Evolutionary conservation across 2,329 filamentous ascomycete species (phyloP), one percentile per base, ranked within the genome.

Genomic region (Penicillium sp.): DNA sequence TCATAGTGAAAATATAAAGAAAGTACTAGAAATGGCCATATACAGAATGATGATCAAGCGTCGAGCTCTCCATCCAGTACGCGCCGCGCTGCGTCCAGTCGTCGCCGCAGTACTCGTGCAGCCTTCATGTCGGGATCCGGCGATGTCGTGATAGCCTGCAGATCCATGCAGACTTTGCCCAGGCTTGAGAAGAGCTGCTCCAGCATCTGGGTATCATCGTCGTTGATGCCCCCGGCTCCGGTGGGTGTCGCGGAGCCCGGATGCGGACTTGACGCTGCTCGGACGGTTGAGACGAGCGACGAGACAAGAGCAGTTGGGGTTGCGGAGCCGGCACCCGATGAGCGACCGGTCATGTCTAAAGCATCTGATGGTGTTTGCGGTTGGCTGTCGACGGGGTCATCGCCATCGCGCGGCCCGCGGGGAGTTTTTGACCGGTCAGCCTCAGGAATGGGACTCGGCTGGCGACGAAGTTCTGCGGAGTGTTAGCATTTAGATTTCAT

Each of bases 31-130:
- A 34, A 16, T 13, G 16, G 23, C 23, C 26, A 40, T 43, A 24
- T 48, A 46, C 41, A 46, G 20, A 31, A 37, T 20, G n/a, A 22
- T 37, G 13, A 50, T 60, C 42, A 66, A 55, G 57, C 52, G 54
- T 74, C 75, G 52, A 83, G 77, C 49, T 82, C 71, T 4, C 87
- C 87, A 55, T 91, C 87, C 24, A 95, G 73, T 3, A 87, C 78
- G 42, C 80, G 77, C 49, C 83, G 81, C 4, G 89, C 89, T 42
- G 82, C 80, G 55, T 94, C 87, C 41, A 95, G 76, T 55, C 86
- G 77, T 52, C 85, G 74, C 49, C 88, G 76, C 66, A 86, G 82
- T 49, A 84, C 74, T 44, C 56, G 87, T 79, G 50, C 79, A 69
- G 57, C 76, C 75, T 47, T 77, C 69, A 54, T 70, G 69, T 54